Base-by-base conservation (phyloP, 768 basidiomycete species). In the Wakefieldia striispora region DNA sequence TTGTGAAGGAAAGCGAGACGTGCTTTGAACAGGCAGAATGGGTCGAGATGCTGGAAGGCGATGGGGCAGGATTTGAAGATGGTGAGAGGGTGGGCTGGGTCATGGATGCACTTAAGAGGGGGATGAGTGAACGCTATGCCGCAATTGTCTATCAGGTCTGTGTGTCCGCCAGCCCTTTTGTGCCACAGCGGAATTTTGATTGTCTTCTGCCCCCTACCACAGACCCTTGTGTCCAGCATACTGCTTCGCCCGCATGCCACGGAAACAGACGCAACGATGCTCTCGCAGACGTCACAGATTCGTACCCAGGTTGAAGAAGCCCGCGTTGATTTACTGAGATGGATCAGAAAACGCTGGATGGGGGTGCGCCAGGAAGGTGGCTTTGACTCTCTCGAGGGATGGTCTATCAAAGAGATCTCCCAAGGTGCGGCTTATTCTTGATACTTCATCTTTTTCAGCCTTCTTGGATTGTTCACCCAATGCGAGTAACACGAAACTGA, bases 341-440 rank as follows among this genome's bases (percentile, higher is more conserved):
- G 89, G 79, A 79, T 97, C 48, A 80, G 81, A 8, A 82, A 83
- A 50, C 79, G 88, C 4, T 97, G 91, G 92, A 61, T 86, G 39
- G 76, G 73, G 12, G 79, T 93, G 24, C 77, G 86, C 12, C 81
- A 86, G 42, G 82, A 83, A 43, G 80, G 82, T n/a, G 91, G 89
- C 0, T 95, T 97, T 58, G 84, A 87, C 43, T 63, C 70, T 4
- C 74, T 98, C n/a, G 91, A 95, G 42, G 78, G 77, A 4, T 97
- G 92, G 91, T 83, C 88, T 0, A 65, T 95, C 46, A 86, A 91
- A 64, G 95, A 97, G 62, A 91, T 98, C 35, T 66, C 68, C 3
- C 68, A 66, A 54, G 68, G 68, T 68, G 31, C 13, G 57, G 20
- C 37, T 27, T 21, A 27, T 26, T 40, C 44, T 13, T 12, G 6